Base-by-base conservation (phyloP, 495 filamentous ascomycete genomes). In the Penicillium pancosmium region DNA sequence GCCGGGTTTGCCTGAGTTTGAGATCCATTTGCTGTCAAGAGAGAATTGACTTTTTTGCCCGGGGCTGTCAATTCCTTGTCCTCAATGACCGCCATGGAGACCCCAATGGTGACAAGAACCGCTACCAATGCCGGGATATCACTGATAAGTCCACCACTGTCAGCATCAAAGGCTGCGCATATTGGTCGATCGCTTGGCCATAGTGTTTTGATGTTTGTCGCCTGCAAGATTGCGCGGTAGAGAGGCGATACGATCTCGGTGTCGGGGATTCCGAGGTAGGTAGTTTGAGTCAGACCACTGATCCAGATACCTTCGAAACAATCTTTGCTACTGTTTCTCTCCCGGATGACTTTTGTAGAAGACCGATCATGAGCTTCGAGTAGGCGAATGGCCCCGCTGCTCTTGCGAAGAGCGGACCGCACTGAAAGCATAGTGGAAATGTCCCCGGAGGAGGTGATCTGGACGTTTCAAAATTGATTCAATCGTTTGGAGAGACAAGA, bases 11-110 rank as follows among this genome's bases (percentile, higher is more conserved):
- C 44, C 13, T 56, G 54, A 3, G 13, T 16, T 19, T 56, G 54
- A 1, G 54, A 49, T 36, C 31, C 54, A 15, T 19, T 35, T 4
- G 54, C 54, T 10, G 43, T 16, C 8, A 56, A 23, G 9, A 56
- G 54, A 19, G 54, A 56, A 50, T 56, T 56, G 54, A 56, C 54
- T n/a, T 56, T 56, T 38, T 21, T 25, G 8, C 54, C 54, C 21
- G 54, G 54, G 2, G 25, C 54, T 9, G n/a, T 34, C 27, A 56
- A 16, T 13, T 23, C 44, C 8, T 56, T 56, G 33, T 56, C 54
- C 23, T 56, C 54, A 23, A 56, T 56, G 7, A 56, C 36, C 5
- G 36, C 40, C 54, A 56, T 56, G 6, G 54, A 56, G 16, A 56
- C 18, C 4, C 54, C 54, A 3, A 38, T 23, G 0, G 43, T 36